phyloP scores from a whole-genome alignment of 1,284 basidiomycete genomes.

The Rhodotorula sp. region DNA sequence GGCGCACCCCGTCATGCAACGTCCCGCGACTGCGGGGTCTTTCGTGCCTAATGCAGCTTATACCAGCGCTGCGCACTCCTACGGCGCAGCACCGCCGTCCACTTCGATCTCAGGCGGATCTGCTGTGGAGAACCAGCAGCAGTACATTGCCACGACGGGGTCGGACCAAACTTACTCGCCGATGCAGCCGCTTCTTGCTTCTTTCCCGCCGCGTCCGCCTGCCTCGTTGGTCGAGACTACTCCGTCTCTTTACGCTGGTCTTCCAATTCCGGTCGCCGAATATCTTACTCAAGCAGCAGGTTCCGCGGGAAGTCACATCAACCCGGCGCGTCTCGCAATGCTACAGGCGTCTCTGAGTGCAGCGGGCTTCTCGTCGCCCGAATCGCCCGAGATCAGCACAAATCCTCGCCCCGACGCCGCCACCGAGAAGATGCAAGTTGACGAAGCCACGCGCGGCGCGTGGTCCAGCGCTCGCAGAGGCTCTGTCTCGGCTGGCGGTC shows the following conservation, averaged over 20 bases:
- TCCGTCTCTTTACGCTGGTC: too few relatives aligned
- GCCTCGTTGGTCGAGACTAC: neutral
- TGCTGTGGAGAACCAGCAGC: neutral
- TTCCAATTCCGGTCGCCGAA: neutral
- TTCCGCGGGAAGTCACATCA: neutral
- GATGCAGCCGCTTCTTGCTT: neutral
- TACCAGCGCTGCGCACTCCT: too few relatives aligned
- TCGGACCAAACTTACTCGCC: neutral
- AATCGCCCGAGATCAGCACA: neutral
- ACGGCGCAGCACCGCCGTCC: too few relatives aligned
- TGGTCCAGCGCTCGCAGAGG: neutral
- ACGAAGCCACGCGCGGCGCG: slow-evolving; percentile 13
- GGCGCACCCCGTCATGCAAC: too few relatives aligned
- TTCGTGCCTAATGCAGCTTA: neutral
- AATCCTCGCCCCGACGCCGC: neutral
- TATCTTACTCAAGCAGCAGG: too few relatives aligned
- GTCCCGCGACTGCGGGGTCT: too few relatives aligned
- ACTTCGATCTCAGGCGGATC: too few relatives aligned
- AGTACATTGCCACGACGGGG: neutral
- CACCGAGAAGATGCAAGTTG: slow-evolving; percentile 10
- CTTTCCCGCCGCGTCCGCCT: neutral
- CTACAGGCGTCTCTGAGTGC: neutral
- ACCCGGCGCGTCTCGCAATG: slow-evolving; percentile 8
- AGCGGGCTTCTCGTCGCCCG: neutral
- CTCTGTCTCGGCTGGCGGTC: too few relatives aligned